A percentile compares a stretch with the other conserved stretches of the same genome.
These are phyloP conservation scores for Globisporangium cystogenes DNA, from an alignment of 352 stramenopile species.

Conservation along the genomic window DNA sequence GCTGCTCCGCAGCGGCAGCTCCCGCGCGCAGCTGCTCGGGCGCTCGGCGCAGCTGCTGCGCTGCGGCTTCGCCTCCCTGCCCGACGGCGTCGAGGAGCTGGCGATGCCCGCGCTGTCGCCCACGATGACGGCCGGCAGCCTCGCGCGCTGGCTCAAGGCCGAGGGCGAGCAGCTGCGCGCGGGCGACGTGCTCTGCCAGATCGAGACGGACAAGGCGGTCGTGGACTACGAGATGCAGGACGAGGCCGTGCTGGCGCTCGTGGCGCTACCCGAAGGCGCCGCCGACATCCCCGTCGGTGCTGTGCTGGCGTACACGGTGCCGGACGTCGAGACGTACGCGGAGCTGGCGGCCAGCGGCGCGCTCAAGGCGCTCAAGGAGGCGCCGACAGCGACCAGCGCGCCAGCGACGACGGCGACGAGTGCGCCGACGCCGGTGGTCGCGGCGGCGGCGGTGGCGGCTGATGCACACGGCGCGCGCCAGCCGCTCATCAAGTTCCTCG, in stretches of 20 bases:
- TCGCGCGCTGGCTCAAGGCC: slow-evolving; percentile 92
- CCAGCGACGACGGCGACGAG: slow-evolving; percentile 2
- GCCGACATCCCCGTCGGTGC: slow-evolving; percentile 89
- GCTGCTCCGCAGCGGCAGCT: slow-evolving; percentile 10
- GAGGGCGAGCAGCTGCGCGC: slow-evolving; percentile 90
- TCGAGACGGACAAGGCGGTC: slow-evolving; percentile 98
- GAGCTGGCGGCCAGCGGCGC: slow-evolving; percentile 51
- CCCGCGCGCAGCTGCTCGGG: slow-evolving; percentile 8
- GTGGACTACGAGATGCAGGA: slow-evolving; percentile 98
- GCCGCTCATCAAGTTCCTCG: slow-evolving; percentile 83
- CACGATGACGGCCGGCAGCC: slow-evolving; percentile 95
- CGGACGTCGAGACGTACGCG: slow-evolving; percentile 83
- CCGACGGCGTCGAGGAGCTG: slow-evolving; percentile 66
- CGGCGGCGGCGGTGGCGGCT: slow-evolving; percentile 3
- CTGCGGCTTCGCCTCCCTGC: slow-evolving; percentile 53
- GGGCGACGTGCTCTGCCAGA: slow-evolving; percentile 91
- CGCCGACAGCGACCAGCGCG: slow-evolving; percentile 13
- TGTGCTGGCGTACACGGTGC: slow-evolving; percentile 94
- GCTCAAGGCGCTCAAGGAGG: slow-evolving; percentile 35
- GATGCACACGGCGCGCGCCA: slow-evolving; percentile 26
- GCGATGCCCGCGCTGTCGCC: slow-evolving; percentile 96
- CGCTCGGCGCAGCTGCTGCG: slow-evolving; percentile 15
- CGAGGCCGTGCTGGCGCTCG: slow-evolving; percentile 94
- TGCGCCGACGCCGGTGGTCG: slow-evolving; percentile 4
- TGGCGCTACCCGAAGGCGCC: slow-evolving; percentile 85